These are phyloP conservation scores for Croton setiger DNA, from an alignment of 441 rosid species.

Conservation along the genomic window DNA sequence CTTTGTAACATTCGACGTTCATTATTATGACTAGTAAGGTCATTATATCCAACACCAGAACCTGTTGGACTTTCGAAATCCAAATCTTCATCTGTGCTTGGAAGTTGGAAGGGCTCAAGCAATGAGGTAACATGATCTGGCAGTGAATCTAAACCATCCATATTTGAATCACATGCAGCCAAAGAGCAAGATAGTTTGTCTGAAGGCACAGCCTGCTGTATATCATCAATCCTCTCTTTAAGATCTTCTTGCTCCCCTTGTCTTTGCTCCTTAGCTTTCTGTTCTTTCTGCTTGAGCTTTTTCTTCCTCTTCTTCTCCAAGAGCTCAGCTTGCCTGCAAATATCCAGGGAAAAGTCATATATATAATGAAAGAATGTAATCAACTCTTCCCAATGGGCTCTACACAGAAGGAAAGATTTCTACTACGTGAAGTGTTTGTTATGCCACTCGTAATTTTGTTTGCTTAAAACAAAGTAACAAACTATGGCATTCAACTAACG, in stretches of 20 bases:
- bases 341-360: conserved; percentile 11
- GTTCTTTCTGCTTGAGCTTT: conserved; percentile 84
- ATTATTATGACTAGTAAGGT: conserved; percentile 28
- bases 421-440: not conserved
- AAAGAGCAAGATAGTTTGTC: conserved; percentile 43
- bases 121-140: conserved; percentile 36
- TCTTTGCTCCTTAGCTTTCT: conserved; percentile 67
- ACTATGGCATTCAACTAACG: too few relatives aligned
- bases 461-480: not conserved
- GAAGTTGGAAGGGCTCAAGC: conserved; percentile 35
- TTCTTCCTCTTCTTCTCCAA: conserved; percentile 79
- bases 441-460: not conserved
- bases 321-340: conserved; percentile 71
- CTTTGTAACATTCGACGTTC: conserved; percentile 34
- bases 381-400: conserved; percentile 8
- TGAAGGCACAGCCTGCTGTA: conserved; percentile 38
- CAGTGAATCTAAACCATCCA: conserved; percentile 33
- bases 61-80: conserved; percentile 42
- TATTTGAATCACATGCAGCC: conserved; percentile 41
- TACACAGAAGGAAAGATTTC: not conserved
- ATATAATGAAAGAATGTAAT: not conserved
- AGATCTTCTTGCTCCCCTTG: conserved; percentile 36
- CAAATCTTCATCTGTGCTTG: conserved; percentile 33
- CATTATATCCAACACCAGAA: conserved; percentile 35
- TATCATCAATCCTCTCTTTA: conserved; percentile 40